Base-by-base conservation (phyloP, 2,329 filamentous ascomycete species). In the Stagonosporopsis tanaceti region DNA sequence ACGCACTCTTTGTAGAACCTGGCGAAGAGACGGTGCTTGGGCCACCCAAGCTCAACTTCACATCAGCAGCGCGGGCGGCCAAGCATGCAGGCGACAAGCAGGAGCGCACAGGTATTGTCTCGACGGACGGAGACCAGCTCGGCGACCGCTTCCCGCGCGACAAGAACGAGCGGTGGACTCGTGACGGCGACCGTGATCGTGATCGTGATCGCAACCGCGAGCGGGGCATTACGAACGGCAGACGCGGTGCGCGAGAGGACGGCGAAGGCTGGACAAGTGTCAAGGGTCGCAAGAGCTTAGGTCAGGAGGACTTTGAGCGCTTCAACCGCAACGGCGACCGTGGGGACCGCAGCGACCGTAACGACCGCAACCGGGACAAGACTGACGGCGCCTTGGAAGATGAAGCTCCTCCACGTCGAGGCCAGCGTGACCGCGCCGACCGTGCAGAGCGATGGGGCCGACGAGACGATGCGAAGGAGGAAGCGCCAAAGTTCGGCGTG, bases 1-100 rank as follows among this genome's bases (percentile, higher is more conserved):
- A 74, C 57, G 56, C 66, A 48, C 63, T 62, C 60, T 64, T 68
- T 66, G 35, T 65, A 90, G 87, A 86, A 74, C 80, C 85, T 69
- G 69, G 69, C 48, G 93, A 96, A 68, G 92, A 96, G 63, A 90
- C 96, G 56, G 85, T 95, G 57, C 89, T 97, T 56, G 93, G 91
- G 14, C 93, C 93, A 20, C 91, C 93, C 1, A 91, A 91, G 75
- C 91, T 87, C 44, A 87, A 87, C 41, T 97, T 97, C 76, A 87
- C 91, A 50, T 96, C 93, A 1, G 85, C 89, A 22, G 91, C 90
- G 50, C 83, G 86, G 25, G 74, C 77, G 61, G 76, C 77, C 34
- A 84, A 84, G 57, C 62, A 67, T 38, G 63, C 72, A 35, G 76
- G 76, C 47, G 64, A 74, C 28, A 53, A 67, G 28, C 78, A 80